Conservation (phyloP, 1,139 yeast species). For the Debaryomyces subglobosus region DNA sequence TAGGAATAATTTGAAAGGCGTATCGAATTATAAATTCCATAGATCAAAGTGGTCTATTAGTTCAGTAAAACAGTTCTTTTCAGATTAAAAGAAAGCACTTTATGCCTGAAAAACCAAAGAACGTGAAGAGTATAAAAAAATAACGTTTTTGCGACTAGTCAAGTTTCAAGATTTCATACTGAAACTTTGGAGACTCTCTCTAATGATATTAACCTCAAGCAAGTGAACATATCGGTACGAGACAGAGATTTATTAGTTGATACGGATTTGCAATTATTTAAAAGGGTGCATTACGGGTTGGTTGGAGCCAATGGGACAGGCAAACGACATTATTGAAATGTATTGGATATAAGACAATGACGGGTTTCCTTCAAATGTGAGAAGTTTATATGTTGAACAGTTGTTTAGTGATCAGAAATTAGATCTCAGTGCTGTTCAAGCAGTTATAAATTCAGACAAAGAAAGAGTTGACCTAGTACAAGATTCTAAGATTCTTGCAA, state of each 20-base stretch:
- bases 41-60: too few relatives aligned
- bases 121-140: neutral
- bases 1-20: neutral
- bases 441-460: neutral
- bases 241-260: constrained; percentile 2
- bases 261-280: constrained; percentile 2
- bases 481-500: neutral
- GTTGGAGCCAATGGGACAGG: constrained; percentile 98
- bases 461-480: neutral
- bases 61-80: too few relatives aligned
- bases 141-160: neutral
- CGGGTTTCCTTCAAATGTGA: constrained; percentile 1
- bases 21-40: neutral
- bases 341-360: constrained; percentile 3
- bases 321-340: constrained; percentile 85
- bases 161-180: constrained; percentile 6
- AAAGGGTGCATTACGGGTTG: neutral
- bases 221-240: constrained; percentile 2
- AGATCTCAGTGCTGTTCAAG: neutral
- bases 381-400: constrained; percentile 1
- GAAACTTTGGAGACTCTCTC: constrained; percentile 4
- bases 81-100: too few relatives aligned
- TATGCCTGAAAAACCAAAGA: neutral
- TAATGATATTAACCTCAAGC: constrained; percentile 3
- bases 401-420: neutral